Conservation (phyloP, 495 filamentous ascomycete genomes). For the Friedmanniomyces endolithicus region DNA sequence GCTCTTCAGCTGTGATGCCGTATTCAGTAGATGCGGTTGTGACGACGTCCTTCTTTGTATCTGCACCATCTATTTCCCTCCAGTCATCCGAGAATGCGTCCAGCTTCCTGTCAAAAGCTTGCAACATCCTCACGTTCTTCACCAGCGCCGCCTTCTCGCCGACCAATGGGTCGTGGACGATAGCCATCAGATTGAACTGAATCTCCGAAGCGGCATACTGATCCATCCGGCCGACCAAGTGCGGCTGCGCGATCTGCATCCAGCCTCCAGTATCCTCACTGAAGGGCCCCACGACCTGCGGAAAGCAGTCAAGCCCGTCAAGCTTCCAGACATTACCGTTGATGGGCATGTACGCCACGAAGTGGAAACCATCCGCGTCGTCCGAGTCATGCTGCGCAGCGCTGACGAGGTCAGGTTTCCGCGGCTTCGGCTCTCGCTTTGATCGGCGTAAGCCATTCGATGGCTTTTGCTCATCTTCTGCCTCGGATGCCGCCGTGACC, state of each 20-base stretch:
- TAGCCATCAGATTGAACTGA: constrained; percentile 44
- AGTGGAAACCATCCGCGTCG: constrained; percentile 58
- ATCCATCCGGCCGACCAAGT: constrained; percentile 37
- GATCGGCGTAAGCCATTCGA: constrained; percentile 7
- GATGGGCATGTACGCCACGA: constrained; percentile 77
- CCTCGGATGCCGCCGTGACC: not conserved
- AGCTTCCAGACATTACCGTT: constrained; percentile 71
- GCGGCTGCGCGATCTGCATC: constrained; percentile 34
- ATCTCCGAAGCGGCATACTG: constrained; percentile 43
- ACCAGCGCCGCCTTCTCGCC: constrained; percentile 34
- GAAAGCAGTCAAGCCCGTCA: constrained; percentile 69
- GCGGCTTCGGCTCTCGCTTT: constrained; percentile 15
- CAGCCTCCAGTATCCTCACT: constrained; percentile 34
- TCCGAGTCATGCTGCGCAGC: constrained; percentile 30
- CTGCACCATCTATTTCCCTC: constrained; percentile 14
- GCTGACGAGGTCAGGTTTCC: not conserved
- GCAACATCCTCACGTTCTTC: constrained; percentile 35
- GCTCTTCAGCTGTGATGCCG: constrained; percentile 10
- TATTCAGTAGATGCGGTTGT: not conserved
- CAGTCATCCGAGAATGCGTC: constrained; percentile 23
- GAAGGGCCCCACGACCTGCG: constrained; percentile 53
- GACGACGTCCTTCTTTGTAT: constrained; percentile 10
- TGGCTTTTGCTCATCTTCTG: not conserved
- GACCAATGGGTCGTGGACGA: constrained; percentile 42
- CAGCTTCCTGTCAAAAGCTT: constrained; percentile 31